Conservation (phyloP, 148 eudicot species). For the Vaccinium myrtillus region DNA sequence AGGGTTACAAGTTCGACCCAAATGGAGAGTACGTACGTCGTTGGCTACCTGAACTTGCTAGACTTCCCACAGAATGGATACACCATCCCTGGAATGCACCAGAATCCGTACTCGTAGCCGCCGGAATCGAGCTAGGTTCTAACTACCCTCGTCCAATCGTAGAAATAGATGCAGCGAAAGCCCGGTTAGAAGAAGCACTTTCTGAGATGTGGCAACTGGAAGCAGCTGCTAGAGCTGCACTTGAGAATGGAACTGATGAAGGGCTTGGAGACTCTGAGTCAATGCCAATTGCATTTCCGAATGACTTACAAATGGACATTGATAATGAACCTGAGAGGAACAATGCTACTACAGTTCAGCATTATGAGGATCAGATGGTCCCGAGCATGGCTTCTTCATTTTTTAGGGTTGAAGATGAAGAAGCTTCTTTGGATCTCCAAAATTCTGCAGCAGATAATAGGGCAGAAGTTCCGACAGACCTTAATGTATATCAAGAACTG, state of each 20-base stretch:
- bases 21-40: slow-evolving; percentile 89
- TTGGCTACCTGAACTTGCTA: slow-evolving; percentile 96
- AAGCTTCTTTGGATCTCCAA: slow-evolving; percentile 60
- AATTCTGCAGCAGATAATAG: slow-evolving; percentile 48
- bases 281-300: slow-evolving; percentile 66
- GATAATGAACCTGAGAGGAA: slow-evolving; percentile 55
- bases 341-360: slow-evolving; percentile 32
- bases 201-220: slow-evolving; percentile 83
- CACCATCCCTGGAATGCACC: slow-evolving; percentile 99
- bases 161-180: slow-evolving; percentile 83
- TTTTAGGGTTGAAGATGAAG: slow-evolving; percentile 62
- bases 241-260: slow-evolving; percentile 87
- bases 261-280: slow-evolving; percentile 91
- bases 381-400: slow-evolving; percentile 83
- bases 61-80: slow-evolving; percentile 97
- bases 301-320: slow-evolving; percentile 71
- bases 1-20: slow-evolving; percentile 96
- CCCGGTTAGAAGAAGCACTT: slow-evolving; percentile 72
- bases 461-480: slow-evolving; percentile 77
- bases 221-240: slow-evolving; percentile 69
- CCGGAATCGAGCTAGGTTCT: slow-evolving; percentile 90
- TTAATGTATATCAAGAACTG: slow-evolving; percentile 37
- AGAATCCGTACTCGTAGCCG: slow-evolving; percentile 84
- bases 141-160: slow-evolving; percentile 94
- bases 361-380: slow-evolving; percentile 92